Percentiles rank a stretch among this genome's conserved stretches.
phyloP scores from a whole-genome alignment of 768 basidiomycete genomes.

The Phylloporus sp. region DNA sequence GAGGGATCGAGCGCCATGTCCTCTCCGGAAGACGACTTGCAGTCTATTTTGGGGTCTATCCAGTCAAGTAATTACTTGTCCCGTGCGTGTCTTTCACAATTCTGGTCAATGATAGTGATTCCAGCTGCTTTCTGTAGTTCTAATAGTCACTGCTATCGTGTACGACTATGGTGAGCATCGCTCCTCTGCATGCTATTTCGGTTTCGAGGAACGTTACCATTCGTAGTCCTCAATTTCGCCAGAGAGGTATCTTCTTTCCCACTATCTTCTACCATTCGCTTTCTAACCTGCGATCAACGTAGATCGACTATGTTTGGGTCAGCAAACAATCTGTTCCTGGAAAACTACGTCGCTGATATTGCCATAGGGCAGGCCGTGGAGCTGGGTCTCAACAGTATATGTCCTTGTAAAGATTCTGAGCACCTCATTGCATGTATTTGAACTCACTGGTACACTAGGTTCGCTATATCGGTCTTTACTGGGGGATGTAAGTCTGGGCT shows the following conservation, averaged over 20 bases:
- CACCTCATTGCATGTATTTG: not conserved
- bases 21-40: not conserved
- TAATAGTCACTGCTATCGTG: not conserved
- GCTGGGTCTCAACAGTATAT: not conserved
- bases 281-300: not conserved
- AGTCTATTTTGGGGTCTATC: not conserved
- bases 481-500: not conserved
- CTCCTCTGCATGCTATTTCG: not conserved
- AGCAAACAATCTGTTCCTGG: not conserved
- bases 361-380: not conserved
- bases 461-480: not conserved
- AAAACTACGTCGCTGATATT: not conserved
- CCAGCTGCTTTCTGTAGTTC: not conserved
- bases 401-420: not conserved
- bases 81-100: not conserved
- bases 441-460: not conserved
- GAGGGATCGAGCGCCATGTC: not conserved
- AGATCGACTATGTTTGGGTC: conserved; percentile 1
- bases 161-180: not conserved
- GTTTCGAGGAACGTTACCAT: not conserved
- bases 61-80: not conserved
- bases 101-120: not conserved
- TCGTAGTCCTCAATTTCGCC: not conserved
- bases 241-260: not conserved
- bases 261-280: not conserved